Percentiles rank a stretch among this genome's conserved stretches.
phyloP scores from a whole-genome alignment of 345 rosid genomes.

The Eucalyptus microcorys region DNA sequence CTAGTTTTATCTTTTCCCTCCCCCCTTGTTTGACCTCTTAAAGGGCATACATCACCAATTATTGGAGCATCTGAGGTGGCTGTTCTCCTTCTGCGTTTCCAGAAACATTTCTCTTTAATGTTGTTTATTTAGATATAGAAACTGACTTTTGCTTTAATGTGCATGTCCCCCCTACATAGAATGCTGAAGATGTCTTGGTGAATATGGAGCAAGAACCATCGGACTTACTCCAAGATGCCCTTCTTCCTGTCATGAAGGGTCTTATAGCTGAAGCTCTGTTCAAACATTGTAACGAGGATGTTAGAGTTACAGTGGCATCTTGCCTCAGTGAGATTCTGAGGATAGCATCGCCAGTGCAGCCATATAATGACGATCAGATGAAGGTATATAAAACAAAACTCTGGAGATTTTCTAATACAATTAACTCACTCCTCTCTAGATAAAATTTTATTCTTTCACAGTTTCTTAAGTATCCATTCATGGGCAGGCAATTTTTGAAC shows the following conservation, averaged over 20 bases:
- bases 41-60: not conserved
- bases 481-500: constrained; percentile 49
- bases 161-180: constrained; percentile 7
- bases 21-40: not conserved
- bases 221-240: constrained; percentile 27
- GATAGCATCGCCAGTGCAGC: constrained; percentile 75
- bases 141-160: not conserved
- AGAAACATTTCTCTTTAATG: not conserved
- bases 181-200: constrained; percentile 34
- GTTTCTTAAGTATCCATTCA: not conserved
- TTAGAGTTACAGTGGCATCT: constrained; percentile 50
- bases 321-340: constrained; percentile 68
- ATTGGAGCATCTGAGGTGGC: not conserved
- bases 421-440: not conserved
- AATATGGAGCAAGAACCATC: constrained; percentile 59
- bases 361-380: constrained; percentile 55
- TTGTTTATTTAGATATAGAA: not conserved
- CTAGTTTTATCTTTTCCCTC: not conserved
- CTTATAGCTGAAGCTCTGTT: constrained; percentile 34
- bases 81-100: not conserved
- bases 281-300: constrained; percentile 43
- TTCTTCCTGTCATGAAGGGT: constrained; percentile 42
- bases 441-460: not conserved
- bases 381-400: constrained; percentile 23
- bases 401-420: not conserved